phyloP scores from a whole-genome alignment of 345 rosid genomes.

The Euclidium syriacum region DNA sequence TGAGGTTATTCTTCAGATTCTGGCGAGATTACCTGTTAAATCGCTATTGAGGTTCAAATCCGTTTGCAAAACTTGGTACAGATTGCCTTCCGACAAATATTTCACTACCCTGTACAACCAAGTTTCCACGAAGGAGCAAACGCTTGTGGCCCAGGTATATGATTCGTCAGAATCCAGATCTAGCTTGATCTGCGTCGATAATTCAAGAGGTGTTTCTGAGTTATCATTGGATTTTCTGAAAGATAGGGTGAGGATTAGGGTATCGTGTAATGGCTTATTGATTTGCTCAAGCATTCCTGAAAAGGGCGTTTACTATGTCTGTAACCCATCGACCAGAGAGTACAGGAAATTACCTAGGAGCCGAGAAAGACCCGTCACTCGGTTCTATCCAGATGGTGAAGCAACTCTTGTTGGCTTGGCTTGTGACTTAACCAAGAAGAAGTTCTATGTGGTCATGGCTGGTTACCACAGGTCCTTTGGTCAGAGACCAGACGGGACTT shows the following conservation, averaged over 20 bases:
- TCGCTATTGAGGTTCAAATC: slow-evolving; percentile 56
- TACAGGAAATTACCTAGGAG: slow-evolving; percentile 55
- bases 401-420: slow-evolving; percentile 81
- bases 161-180: slow-evolving; percentile 45
- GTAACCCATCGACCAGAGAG: slow-evolving; percentile 81
- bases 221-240: slow-evolving; percentile 63
- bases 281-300: slow-evolving; percentile 85
- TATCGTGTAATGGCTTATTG: slow-evolving; percentile 78
- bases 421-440: slow-evolving; percentile 37
- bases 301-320: slow-evolving; percentile 74
- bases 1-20: slow-evolving; percentile 64
- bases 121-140: slow-evolving; percentile 42
- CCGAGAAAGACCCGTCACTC: slow-evolving; percentile 61
- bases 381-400: slow-evolving; percentile 81
- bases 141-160: slow-evolving; percentile 58
- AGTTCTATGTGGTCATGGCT: slow-evolving; percentile 69
- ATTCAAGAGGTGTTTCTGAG: slow-evolving; percentile 57
- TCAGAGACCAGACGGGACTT: slow-evolving; percentile 74
- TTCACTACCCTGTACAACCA: slow-evolving; percentile 50
- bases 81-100: slow-evolving; percentile 52
- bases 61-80: slow-evolving; percentile 74
- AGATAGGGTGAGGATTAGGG: slow-evolving; percentile 73
- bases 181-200: slow-evolving; percentile 60
- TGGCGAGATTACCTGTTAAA: slow-evolving; percentile 72
- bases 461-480: slow-evolving; percentile 81